phyloP scores from a whole-genome alignment of 345 rosid genomes.

The Populus nigra region DNA sequence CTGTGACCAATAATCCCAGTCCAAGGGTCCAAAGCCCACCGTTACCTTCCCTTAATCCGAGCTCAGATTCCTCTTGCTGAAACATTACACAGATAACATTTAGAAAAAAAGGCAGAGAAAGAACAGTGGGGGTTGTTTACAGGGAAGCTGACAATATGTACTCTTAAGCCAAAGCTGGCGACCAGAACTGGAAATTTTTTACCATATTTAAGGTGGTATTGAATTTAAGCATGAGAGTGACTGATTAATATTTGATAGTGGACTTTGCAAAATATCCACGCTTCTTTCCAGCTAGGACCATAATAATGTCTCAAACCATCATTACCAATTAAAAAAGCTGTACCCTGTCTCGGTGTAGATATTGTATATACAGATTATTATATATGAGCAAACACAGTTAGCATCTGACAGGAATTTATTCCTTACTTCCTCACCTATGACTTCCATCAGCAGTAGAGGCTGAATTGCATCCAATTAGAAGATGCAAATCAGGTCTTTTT shows the following conservation, averaged over 20 bases:
- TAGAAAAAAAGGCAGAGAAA: background rate
- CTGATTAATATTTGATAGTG: background rate
- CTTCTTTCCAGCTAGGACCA: background rate
- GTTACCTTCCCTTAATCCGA: slow-evolving; percentile 69
- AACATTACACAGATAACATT: slow-evolving; percentile 8
- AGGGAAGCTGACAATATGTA: background rate
- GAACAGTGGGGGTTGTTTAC: background rate
- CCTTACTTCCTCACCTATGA: background rate
- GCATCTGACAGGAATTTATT: background rate
- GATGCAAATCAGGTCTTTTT: background rate
- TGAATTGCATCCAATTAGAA: background rate
- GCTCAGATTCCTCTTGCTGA: slow-evolving; percentile 87
- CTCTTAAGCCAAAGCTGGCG: background rate
- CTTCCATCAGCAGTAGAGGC: background rate
- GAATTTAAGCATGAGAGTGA: background rate
- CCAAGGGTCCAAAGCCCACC: slow-evolving; percentile 77
- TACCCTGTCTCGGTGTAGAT: background rate
- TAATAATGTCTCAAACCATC: background rate
- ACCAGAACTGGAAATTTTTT: background rate
- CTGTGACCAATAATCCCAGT: slow-evolving; percentile 77
- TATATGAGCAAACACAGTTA: background rate
- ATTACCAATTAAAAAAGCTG: background rate
- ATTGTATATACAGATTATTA: background rate
- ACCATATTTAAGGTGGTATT: background rate
- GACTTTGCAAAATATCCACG: background rate